Evolutionary conservation across 129 eudicot genomes (phyloP).

Genomic region (Deinandra increscens): DNA sequence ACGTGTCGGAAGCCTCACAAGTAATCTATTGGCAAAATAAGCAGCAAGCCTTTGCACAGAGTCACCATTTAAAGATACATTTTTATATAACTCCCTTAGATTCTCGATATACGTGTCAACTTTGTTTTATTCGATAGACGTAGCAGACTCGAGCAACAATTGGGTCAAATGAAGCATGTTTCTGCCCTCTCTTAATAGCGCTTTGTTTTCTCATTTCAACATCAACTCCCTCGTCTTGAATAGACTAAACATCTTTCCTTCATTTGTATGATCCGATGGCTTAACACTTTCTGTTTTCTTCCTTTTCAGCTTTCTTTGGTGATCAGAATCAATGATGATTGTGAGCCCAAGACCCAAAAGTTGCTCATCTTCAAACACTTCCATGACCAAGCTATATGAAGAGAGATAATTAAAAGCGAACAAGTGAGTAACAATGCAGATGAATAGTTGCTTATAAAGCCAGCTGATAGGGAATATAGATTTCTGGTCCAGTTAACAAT

Average conservation of each 20-base stretch:
- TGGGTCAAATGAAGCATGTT: constrained; percentile 72
- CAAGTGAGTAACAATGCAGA: not conserved
- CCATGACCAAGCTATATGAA: constrained; percentile 28
- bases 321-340: constrained; percentile 38
- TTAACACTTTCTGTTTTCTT: constrained; percentile 30
- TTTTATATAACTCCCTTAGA: constrained; percentile 50
- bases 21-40: constrained; percentile 73
- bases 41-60: constrained; percentile 86
- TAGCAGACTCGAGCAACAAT: constrained; percentile 59
- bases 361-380: constrained; percentile 42
- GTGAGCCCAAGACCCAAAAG: constrained; percentile 58
- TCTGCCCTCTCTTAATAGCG: constrained; percentile 30
- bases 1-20: constrained; percentile 67
- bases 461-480: not conserved
- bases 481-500: no score
- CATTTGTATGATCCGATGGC: constrained; percentile 27
- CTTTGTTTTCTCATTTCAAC: constrained; percentile 41
- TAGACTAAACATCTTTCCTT: constrained; percentile 58
- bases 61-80: constrained; percentile 53
- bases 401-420: not conserved
- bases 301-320: constrained; percentile 40
- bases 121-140: constrained; percentile 48
- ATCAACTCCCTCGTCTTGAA: constrained; percentile 60
- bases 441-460: constrained; percentile 25
- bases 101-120: constrained; percentile 41